Evolutionary conservation across 768 basidiomycete species (phyloP).

Genomic region (Lentinula detonsa): DNA sequence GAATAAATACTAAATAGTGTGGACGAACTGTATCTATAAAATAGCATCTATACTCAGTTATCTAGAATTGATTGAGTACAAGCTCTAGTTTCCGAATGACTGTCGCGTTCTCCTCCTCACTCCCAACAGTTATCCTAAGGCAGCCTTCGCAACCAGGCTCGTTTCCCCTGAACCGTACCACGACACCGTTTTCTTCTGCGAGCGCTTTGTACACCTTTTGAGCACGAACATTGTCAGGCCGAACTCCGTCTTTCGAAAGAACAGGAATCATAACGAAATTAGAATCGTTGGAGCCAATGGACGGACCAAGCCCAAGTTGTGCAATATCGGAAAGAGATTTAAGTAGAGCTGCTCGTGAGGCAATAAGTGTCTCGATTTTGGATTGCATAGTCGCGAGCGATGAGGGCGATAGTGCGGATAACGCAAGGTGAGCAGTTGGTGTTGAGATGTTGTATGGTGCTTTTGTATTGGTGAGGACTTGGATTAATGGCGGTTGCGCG

Average conservation of each 20-base stretch:
- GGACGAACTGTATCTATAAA: neutral
- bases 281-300: constrained; percentile 79
- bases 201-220: constrained; percentile 67
- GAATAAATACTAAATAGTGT: constrained; percentile 5
- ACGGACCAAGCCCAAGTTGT: constrained; percentile 51
- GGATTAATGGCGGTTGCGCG: constrained; percentile 85
- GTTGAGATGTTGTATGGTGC: constrained; percentile 96
- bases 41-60: neutral
- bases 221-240: constrained; percentile 58
- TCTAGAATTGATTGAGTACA: constrained; percentile 26
- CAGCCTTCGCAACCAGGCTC: constrained; percentile 87
- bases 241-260: constrained; percentile 35
- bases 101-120: constrained; percentile 65
- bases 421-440: constrained; percentile 79
- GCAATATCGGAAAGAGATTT: constrained; percentile 38
- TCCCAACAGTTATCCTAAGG: constrained; percentile 86
- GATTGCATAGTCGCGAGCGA: constrained; percentile 59
- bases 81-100: constrained; percentile 50
- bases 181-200: constrained; percentile 82
- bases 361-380: constrained; percentile 54
- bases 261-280: constrained; percentile 89
- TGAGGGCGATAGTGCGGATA: constrained; percentile 64
- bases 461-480: constrained; percentile 90
- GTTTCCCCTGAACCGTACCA: constrained; percentile 83
- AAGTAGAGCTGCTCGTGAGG: constrained; percentile 53